Evolutionary conservation across 2,329 filamentous ascomycete genomes (phyloP).

Genomic region (Aspergillus viridinutans): DNA sequence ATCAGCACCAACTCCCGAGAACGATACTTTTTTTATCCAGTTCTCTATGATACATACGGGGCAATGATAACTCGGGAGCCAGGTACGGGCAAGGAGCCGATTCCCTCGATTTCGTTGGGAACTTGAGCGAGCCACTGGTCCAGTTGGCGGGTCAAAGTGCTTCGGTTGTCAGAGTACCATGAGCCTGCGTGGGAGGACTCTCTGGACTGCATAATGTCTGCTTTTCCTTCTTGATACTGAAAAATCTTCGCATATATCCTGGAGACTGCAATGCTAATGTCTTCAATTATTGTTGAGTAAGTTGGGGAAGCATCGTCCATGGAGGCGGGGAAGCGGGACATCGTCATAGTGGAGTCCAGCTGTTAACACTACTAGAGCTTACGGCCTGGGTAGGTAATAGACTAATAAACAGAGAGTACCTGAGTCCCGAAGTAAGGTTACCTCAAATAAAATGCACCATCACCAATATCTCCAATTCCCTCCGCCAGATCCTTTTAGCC

Average conservation of each 20-base stretch:
- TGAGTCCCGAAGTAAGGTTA: neutral
- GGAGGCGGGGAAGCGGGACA: conserved; percentile 25
- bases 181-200: conserved; percentile 73
- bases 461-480: too few relatives aligned
- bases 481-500: neutral
- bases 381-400: too few relatives aligned
- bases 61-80: conserved; percentile 84
- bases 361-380: neutral
- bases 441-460: neutral
- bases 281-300: neutral
- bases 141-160: conserved; percentile 63
- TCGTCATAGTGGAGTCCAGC: conserved; percentile 23
- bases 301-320: neutral
- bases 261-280: neutral
- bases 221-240: neutral
- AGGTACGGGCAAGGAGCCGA: conserved; percentile 63
- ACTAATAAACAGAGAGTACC: too few relatives aligned
- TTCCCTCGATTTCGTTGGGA: conserved; percentile 59
- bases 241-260: neutral
- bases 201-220: conserved; percentile 39
- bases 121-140: conserved; percentile 71
- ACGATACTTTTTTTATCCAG: neutral
- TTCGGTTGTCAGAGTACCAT: conserved; percentile 71
- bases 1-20: conserved; percentile 9
- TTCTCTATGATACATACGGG: conserved; percentile 62